Conservation (phyloP, 2,329 filamentous ascomycete genomes). For the Conoideocrella luteorostrata region DNA sequence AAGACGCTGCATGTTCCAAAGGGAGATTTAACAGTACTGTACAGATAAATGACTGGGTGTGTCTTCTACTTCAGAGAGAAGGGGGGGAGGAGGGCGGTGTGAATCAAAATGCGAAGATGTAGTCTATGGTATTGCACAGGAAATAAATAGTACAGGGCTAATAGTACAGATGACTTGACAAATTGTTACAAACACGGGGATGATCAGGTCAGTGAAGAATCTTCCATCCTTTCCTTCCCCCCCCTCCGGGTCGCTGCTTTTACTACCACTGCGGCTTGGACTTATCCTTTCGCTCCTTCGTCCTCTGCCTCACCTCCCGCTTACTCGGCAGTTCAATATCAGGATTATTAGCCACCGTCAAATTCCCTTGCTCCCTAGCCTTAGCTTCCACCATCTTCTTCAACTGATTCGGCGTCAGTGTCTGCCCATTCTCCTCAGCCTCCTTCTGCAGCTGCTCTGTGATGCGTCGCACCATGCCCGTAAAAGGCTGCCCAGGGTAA, state of each 20-base stretch:
- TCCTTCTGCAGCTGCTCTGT: conserved; percentile 30
- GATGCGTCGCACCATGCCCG: conserved; percentile 40
- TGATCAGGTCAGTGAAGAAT: too few species aligned
- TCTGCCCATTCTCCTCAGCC: conserved; percentile 24
- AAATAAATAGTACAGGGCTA: background rate
- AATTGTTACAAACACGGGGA: too few species aligned
- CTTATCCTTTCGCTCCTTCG: conserved; percentile 8
- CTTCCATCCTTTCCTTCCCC: too few species aligned
- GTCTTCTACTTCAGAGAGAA: too few species aligned
- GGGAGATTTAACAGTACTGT: conserved; percentile 49
- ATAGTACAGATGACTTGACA: background rate
- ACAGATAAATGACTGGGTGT: conserved; percentile 31
- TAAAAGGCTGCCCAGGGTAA: conserved; percentile 49
- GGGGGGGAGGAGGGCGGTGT: too few species aligned
- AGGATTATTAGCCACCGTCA: conserved; percentile 33
- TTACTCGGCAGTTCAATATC: conserved; percentile 33
- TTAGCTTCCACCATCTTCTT: conserved; percentile 22
- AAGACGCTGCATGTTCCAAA: conserved; percentile 48
- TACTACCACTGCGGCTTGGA: background rate
- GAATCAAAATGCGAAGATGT: too few species aligned
- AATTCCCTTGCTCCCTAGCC: conserved; percentile 10
- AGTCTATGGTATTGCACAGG: background rate
- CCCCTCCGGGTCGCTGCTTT: too few species aligned
- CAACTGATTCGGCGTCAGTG: conserved; percentile 19
- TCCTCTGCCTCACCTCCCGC: conserved; percentile 24